Evolutionary conservation across 2,329 filamentous ascomycete genomes (phyloP).

Genomic region (Trichoderma simmonsii): DNA sequence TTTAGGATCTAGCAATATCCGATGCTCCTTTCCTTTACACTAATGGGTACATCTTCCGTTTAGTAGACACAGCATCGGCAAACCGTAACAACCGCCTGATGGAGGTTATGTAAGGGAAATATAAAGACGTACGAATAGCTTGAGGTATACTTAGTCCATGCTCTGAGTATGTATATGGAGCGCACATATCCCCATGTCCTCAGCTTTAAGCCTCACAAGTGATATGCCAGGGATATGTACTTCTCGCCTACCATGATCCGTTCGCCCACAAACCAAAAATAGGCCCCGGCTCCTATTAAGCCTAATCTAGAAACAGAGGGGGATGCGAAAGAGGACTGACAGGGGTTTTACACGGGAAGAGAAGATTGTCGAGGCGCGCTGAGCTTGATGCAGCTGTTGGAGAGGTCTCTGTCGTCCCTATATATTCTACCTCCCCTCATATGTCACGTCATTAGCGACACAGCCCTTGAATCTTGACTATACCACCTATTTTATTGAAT

Average conservation of each 20-base stretch:
- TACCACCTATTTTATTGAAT: not conserved
- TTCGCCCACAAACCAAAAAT: not conserved
- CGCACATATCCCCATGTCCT: not conserved
- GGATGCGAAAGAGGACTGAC: not conserved
- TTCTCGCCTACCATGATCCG: not conserved
- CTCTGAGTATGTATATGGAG: not conserved
- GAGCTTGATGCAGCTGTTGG: not conserved
- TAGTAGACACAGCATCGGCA: not conserved
- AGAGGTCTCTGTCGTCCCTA: not conserved
- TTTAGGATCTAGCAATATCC: not conserved
- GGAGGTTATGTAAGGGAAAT: not conserved
- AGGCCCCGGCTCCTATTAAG: not conserved
- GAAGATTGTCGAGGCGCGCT: not conserved
- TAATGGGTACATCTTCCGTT: not conserved
- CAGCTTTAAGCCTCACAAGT: not conserved
- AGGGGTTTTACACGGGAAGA: not conserved
- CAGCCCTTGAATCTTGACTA: not conserved
- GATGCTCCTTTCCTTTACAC: not conserved
- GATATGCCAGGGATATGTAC: not conserved
- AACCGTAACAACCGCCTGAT: not conserved
- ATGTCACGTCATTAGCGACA: not conserved
- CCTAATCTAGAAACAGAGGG: not conserved
- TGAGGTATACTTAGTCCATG: not conserved
- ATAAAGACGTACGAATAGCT: not conserved
- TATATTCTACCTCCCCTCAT: not conserved